Evolutionary conservation across 2,329 filamentous ascomycete species (phyloP).

Genomic region (Shiraia sp.): DNA sequence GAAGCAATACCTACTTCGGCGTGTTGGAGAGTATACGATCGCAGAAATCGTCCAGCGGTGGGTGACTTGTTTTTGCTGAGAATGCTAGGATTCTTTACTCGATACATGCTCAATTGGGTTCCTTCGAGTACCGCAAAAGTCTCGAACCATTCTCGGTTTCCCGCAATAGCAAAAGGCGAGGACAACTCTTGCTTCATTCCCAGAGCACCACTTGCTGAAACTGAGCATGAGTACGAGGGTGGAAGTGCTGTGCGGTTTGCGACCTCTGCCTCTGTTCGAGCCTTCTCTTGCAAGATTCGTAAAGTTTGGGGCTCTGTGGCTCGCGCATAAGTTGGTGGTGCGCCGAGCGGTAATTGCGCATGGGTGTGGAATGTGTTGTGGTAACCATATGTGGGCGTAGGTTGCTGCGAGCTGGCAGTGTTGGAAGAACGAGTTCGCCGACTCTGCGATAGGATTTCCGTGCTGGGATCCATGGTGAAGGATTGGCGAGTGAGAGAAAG

Average conservation of each 20-base stretch:
- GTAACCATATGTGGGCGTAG: slow-evolving; percentile 44
- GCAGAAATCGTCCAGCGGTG: slow-evolving; percentile 62
- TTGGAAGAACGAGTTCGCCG: slow-evolving; percentile 23
- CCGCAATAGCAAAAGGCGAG: slow-evolving; percentile 64
- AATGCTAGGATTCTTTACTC: slow-evolving; percentile 59
- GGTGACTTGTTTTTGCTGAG: slow-evolving; percentile 55
- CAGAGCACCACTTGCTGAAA: slow-evolving; percentile 41
- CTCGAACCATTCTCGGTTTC: slow-evolving; percentile 66
- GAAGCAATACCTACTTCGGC: slow-evolving; percentile 75
- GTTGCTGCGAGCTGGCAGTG: slow-evolving; percentile 15
- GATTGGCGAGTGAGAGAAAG: not conserved
- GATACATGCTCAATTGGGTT: slow-evolving; percentile 69
- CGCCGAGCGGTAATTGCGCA: slow-evolving; percentile 26
- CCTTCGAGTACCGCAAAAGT: slow-evolving; percentile 68
- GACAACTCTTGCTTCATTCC: slow-evolving; percentile 68
- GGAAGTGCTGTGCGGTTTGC: slow-evolving; percentile 25
- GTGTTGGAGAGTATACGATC: slow-evolving; percentile 72
- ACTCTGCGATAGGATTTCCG: slow-evolving; percentile 9
- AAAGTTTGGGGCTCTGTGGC: slow-evolving; percentile 28
- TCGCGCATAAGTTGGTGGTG: slow-evolving; percentile 39
- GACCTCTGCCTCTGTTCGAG: slow-evolving; percentile 20
- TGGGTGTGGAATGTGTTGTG: slow-evolving; percentile 50
- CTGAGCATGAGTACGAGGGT: slow-evolving; percentile 42
- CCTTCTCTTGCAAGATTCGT: slow-evolving; percentile 24
- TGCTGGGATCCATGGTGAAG: slow-evolving; percentile 8